A percentile compares a stretch with the other conserved stretches of the same genome.
Conservation (phyloP, 163 green algal genomes). For the Volvox carteri region DNA sequence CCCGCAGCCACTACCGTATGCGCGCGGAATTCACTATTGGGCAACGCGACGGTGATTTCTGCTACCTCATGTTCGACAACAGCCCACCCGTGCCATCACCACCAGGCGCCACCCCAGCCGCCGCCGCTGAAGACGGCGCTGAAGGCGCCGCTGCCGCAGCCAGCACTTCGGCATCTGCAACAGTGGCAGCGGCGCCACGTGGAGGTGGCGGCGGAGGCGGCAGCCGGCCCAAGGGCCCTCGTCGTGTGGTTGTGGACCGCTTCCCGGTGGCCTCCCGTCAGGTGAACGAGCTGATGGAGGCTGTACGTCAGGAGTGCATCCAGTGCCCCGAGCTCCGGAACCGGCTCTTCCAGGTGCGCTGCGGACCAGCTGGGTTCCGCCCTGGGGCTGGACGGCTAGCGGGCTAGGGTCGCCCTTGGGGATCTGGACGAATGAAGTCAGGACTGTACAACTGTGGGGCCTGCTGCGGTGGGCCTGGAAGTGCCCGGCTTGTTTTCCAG, state of each 20-base stretch:
- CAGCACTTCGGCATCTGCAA: neutral
- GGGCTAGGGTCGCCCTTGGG: no score
- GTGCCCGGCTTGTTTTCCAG: no score
- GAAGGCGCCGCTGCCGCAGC: neutral
- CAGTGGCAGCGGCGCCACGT: neutral
- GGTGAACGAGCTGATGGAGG: slow-evolving; percentile 89
- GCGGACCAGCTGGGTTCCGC: neutral
- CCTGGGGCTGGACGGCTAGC: no score
- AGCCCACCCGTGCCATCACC: neutral
- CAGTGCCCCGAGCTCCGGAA: slow-evolving; percentile 66
- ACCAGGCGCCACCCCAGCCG: neutral
- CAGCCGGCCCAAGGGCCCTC: slow-evolving; percentile 13
- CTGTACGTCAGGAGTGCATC: slow-evolving; percentile 74
- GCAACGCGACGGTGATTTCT: slow-evolving; percentile 12
- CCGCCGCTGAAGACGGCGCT: slow-evolving; percentile 21
- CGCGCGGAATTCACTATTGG: slow-evolving; percentile 72
- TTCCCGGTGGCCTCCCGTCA: slow-evolving; percentile 83
- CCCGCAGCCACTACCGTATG: slow-evolving; percentile 70
- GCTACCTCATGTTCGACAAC: slow-evolving; percentile 74
- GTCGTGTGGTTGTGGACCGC: slow-evolving; percentile 73
- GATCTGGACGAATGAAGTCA: no score
- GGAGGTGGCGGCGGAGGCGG: neutral
- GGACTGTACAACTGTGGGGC: no score
- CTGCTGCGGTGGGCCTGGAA: no score
- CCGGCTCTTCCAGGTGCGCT: slow-evolving; percentile 86